Evolutionary conservation across 129 eudicot species (phyloP), one percentile per base, ranked within the genome.

Genomic region (Sambucus nigra): DNA sequence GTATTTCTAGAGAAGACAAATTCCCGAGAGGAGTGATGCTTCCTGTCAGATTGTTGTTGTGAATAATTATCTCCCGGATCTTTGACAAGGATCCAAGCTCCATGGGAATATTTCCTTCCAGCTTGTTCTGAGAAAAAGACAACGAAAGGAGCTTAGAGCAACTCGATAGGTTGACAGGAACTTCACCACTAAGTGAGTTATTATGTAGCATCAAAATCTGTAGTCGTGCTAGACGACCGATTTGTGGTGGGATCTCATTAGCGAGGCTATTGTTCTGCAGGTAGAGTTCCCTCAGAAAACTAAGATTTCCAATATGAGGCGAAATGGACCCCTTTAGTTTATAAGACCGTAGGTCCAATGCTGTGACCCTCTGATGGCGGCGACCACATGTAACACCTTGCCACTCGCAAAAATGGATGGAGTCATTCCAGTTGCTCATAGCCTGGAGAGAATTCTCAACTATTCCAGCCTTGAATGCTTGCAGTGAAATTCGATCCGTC

Each of bases 231-330:
- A n/a, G n/a, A n/a, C n/a, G n/a, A n/a, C n/a, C n/a, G n/a, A n/a
- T n/a, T n/a, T n/a, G n/a, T n/a, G n/a, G n/a, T n/a, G n/a, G n/a
- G n/a, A n/a, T n/a, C n/a, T n/a, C n/a, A n/a, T n/a, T n/a, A n/a
- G n/a, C n/a, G 61, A 71, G 51, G 31, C 66, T 71, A 20, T 71
- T 71, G 57, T 71, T 64, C 15, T 49, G 32, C 14, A 71, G 49
- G 0, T 26, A 12, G 38, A 71, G 53, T 8, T 50, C 62, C n/a
- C 47, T 20, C 25, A 71, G 71, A 59, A 71, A 71, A 14, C 58
- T 57, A 16, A 72, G 40, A 44, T 72, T 72, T 45, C 77, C 72
- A 15, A 72, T n/a, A 50, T 54, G 59, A 20, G 77, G 77, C 14
- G 77, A 59, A 23, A 72, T n/a, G 21, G 72, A 46, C 25, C 77